Evolutionary conservation across 225 moss, liverwort and hornwort genomes (phyloP).

Genomic region (Marchantia polymorpha): DNA sequence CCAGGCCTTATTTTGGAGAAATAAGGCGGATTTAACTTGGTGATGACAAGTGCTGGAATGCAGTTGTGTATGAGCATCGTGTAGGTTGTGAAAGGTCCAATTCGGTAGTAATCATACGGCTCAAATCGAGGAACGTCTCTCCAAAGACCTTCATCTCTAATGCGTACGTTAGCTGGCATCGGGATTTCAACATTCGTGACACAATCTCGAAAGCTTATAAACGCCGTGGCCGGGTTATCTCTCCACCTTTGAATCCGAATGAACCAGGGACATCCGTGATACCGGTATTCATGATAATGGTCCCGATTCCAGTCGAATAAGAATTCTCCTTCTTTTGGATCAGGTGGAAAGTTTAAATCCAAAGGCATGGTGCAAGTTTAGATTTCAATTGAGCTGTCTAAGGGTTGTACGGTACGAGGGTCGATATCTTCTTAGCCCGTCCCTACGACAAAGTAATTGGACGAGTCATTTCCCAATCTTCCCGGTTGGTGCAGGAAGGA

Average conservation of each 20-base stretch:
- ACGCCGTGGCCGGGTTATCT: conserved; percentile 31
- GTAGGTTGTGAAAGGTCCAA: conserved; percentile 33
- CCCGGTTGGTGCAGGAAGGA: too few species aligned
- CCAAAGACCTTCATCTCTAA: conserved; percentile 34
- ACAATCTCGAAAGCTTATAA: conserved; percentile 35
- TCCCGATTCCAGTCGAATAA: conserved; percentile 41
- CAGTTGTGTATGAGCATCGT: conserved; percentile 34
- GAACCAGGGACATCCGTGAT: conserved; percentile 34
- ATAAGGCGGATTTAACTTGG: conserved; percentile 35
- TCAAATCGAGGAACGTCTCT: conserved; percentile 33
- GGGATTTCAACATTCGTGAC: conserved; percentile 28
- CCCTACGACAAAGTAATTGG: background rate
- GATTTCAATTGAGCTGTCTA: background rate
- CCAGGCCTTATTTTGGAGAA: conserved; percentile 37
- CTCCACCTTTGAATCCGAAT: conserved; percentile 37
- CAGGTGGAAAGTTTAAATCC: conserved; percentile 36
- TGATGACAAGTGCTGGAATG: conserved; percentile 27
- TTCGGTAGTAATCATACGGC: conserved; percentile 21
- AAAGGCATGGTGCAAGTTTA: conserved; percentile 23
- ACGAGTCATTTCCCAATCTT: background rate
- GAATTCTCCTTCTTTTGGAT: conserved; percentile 32
- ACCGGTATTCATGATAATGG: conserved; percentile 41
- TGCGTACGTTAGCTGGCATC: conserved; percentile 36
- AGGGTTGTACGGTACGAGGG: background rate
- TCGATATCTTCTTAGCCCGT: background rate